Conservation (phyloP, 2,329 filamentous ascomycete species). For the Monilinia polystroma region DNA sequence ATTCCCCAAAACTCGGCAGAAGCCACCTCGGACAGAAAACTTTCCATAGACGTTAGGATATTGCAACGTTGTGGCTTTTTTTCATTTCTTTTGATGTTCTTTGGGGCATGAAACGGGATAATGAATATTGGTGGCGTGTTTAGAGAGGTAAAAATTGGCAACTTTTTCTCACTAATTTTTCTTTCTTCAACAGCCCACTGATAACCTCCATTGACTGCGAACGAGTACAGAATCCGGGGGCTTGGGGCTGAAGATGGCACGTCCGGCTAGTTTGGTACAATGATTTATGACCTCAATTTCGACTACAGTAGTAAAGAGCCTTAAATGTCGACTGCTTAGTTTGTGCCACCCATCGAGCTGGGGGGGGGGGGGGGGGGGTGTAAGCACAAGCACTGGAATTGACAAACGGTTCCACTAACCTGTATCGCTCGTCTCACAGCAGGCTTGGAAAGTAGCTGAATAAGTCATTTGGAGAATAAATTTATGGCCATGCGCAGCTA, state of each 20-base stretch:
- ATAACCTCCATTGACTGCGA: background rate
- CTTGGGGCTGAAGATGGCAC: constrained; percentile 24
- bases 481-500: constrained; percentile 15
- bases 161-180: constrained; percentile 10
- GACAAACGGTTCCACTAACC: constrained; percentile 15
- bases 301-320: constrained; percentile 16
- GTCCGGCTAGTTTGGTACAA: constrained; percentile 16
- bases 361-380: constrained; percentile 7
- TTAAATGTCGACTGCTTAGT: constrained; percentile 17
- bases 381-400: background rate
- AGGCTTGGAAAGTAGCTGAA: constrained; percentile 21
- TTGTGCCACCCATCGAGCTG: constrained; percentile 9
- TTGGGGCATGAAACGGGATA: background rate
- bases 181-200: background rate
- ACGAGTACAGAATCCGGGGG: constrained; percentile 6
- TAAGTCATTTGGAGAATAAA: constrained; percentile 1
- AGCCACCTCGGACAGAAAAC: constrained; percentile 9
- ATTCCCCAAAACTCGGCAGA: constrained; percentile 12
- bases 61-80: constrained; percentile 19
- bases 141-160: constrained; percentile 1
- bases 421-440: constrained; percentile 13
- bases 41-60: constrained; percentile 16
- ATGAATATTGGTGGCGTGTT: constrained; percentile 23
- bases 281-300: background rate
- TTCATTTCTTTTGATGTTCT: constrained; percentile 8